These are phyloP conservation scores for Xylaria acuta DNA, from an alignment of 495 filamentous ascomycete genomes.

Conservation along the genomic window DNA sequence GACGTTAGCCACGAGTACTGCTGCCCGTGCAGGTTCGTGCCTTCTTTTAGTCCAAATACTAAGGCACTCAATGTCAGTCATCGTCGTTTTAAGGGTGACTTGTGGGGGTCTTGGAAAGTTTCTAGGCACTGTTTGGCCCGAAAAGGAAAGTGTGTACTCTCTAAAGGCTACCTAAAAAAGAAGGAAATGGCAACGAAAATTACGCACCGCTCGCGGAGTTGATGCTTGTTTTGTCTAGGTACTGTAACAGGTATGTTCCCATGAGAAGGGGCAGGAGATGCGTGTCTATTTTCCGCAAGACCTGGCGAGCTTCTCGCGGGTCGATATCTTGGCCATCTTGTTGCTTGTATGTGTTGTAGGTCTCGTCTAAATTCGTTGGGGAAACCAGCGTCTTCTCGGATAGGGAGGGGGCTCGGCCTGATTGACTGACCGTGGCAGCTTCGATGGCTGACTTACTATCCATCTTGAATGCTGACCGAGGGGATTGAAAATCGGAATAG, in stretches of 20 bases:
- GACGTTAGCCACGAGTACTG: constrained; percentile 66
- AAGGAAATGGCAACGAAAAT: neutral
- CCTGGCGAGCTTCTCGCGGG: constrained; percentile 52
- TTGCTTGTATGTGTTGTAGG: constrained; percentile 53
- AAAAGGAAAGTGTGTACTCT: neutral
- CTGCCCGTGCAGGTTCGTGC: constrained; percentile 57
- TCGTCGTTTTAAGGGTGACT: neutral
- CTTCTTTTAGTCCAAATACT: constrained; percentile 61
- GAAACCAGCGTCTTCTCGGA: constrained; percentile 26
- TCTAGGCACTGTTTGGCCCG: neutral
- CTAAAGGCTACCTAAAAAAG: neutral
- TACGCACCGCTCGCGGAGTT: constrained; percentile 57
- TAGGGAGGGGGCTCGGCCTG: neutral
- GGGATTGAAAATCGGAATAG: neutral
- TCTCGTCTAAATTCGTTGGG: constrained; percentile 51
- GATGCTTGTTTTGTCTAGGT: constrained; percentile 66
- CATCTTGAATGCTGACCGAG: neutral
- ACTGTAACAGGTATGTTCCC: constrained; percentile 62
- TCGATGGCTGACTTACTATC: constrained; percentile 4
- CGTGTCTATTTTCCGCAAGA: constrained; percentile 62
- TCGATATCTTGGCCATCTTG: constrained; percentile 46
- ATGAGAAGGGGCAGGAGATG: constrained; percentile 62
- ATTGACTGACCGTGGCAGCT: neutral
- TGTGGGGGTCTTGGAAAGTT: neutral
- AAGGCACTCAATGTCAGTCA: neutral